Evolutionary conservation across 495 filamentous ascomycete genomes (phyloP).

Genomic region (Clavariopsis aquatica): DNA sequence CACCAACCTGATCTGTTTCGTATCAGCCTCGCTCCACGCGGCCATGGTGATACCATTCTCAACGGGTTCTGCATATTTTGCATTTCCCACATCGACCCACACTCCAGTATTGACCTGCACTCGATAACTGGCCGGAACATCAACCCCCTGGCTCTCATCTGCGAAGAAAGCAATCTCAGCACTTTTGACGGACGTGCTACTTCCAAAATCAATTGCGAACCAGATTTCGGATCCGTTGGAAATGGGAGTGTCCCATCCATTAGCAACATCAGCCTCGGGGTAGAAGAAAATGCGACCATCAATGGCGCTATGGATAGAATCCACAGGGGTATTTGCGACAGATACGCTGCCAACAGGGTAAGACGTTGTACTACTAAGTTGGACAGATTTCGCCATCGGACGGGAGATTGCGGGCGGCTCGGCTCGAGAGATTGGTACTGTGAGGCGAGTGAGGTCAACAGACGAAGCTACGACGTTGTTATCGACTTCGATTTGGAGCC

Average conservation of each 20-base stretch:
- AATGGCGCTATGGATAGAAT: background rate
- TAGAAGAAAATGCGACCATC: slow-evolving; percentile 8
- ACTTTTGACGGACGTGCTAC: background rate
- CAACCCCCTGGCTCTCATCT: background rate
- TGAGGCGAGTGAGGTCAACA: background rate
- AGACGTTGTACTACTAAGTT: background rate
- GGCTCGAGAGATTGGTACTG: background rate
- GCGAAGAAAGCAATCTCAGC: slow-evolving; percentile 7
- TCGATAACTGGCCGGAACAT: background rate
- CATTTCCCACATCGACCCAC: background rate
- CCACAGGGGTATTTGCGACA: background rate
- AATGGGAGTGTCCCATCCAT: background rate
- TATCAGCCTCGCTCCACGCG: background rate
- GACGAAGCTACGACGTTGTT: background rate
- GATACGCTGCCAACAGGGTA: slow-evolving; percentile 7
- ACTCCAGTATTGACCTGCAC: background rate
- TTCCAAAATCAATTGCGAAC: slow-evolving; percentile 4
- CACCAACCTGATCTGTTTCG: background rate
- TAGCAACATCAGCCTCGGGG: slow-evolving; percentile 2
- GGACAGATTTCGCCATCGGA: background rate
- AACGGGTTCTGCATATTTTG: slow-evolving; percentile 1
- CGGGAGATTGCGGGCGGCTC: background rate
- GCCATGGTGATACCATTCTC: slow-evolving; percentile 5
- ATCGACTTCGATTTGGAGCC: slow-evolving; percentile 7
- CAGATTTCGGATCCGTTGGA: slow-evolving; percentile 4